A percentile compares a stretch with the other conserved stretches of the same genome.
These are phyloP conservation scores for Metschnikowia proteae DNA, from an alignment of 805 yeast genomes.

Conservation along the genomic window DNA sequence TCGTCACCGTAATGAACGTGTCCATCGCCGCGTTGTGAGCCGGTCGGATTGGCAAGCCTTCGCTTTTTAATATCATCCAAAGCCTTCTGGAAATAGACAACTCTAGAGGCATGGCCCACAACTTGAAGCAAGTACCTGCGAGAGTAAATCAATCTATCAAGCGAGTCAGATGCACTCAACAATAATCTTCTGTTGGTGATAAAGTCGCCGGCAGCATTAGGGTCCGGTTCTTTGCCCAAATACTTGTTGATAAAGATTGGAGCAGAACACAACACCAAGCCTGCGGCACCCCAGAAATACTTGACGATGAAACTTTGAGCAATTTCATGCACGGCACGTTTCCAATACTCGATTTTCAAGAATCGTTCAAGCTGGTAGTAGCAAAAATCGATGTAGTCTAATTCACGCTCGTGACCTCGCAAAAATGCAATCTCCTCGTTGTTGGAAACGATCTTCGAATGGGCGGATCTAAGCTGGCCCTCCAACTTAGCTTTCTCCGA, in stretches of 20 bases:
- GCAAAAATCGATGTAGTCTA: slow-evolving; percentile 69
- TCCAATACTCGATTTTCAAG: slow-evolving; percentile 68
- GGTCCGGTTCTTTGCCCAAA: slow-evolving; percentile 41
- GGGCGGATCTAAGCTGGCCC: slow-evolving; percentile 78
- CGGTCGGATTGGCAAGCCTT: slow-evolving; percentile 16
- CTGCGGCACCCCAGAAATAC: slow-evolving; percentile 95
- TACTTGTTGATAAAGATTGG: slow-evolving; percentile 73
- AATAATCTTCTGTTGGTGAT: slow-evolving; percentile 83
- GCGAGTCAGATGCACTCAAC: slow-evolving; percentile 79
- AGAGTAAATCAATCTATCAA: slow-evolving; percentile 81
- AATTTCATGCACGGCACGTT: slow-evolving; percentile 74
- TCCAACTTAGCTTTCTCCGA: slow-evolving; percentile 74
- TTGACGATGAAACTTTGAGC: slow-evolving; percentile 86
- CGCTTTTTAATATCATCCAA: slow-evolving; percentile 45
- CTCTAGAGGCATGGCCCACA: slow-evolving; percentile 75
- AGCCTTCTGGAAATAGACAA: slow-evolving; percentile 63
- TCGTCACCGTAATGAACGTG: slow-evolving; percentile 44
- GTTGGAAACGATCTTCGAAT: slow-evolving; percentile 73
- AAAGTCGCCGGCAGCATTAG: slow-evolving; percentile 69
- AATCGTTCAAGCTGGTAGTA: slow-evolving; percentile 81
- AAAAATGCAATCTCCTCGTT: slow-evolving; percentile 86
- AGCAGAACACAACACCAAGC: slow-evolving; percentile 78
- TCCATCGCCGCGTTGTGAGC: slow-evolving; percentile 15
- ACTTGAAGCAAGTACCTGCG: slow-evolving; percentile 81
- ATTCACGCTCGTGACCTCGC: slow-evolving; percentile 76